A percentile compares a stretch with the other conserved stretches of the same genome.
Conservation (phyloP, 495 filamentous ascomycete species). For the Aspergillus diversus region DNA sequence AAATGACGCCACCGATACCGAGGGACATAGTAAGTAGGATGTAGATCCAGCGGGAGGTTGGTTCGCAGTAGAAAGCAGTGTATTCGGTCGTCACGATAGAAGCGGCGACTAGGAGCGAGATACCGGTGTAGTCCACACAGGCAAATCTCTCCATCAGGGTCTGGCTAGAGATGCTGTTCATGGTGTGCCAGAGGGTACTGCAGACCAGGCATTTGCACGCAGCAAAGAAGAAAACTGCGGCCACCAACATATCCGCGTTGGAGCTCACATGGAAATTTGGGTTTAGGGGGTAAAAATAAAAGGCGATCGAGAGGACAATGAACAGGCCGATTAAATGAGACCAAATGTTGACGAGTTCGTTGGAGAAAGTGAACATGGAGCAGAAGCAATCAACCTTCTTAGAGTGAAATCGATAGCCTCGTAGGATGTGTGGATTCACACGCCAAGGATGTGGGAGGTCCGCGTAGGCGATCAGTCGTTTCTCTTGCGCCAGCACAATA, state of each 20-base stretch:
- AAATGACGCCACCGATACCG: conserved; percentile 83
- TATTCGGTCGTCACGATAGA: conserved; percentile 99
- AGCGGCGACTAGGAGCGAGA: conserved; percentile 92
- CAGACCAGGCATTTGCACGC: conserved; percentile 95
- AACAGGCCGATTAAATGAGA: conserved; percentile 87
- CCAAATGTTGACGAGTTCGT: conserved; percentile 98
- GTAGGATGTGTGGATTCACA: conserved; percentile 89
- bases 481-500: conserved; percentile 74
- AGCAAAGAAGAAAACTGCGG: conserved; percentile 94
- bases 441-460: conserved; percentile 92
- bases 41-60: conserved; percentile 82
- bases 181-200: conserved; percentile 96
- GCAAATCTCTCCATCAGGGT: conserved; percentile 91
- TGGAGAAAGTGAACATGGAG: conserved; percentile 81
- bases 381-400: conserved; percentile 83
- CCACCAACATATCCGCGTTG: conserved; percentile 83
- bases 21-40: conserved; percentile 80
- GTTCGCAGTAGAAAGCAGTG: conserved; percentile 98
- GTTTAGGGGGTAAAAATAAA: conserved; percentile 92
- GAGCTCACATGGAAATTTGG: conserved; percentile 85
- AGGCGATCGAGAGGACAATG: conserved; percentile 84
- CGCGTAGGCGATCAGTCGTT: conserved; percentile 83
- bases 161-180: conserved; percentile 92
- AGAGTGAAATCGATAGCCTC: conserved; percentile 90
- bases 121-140: conserved; percentile 98